These are phyloP conservation scores for Phallus indusiatus DNA, from an alignment of 768 basidiomycete genomes.

Conservation along the genomic window DNA sequence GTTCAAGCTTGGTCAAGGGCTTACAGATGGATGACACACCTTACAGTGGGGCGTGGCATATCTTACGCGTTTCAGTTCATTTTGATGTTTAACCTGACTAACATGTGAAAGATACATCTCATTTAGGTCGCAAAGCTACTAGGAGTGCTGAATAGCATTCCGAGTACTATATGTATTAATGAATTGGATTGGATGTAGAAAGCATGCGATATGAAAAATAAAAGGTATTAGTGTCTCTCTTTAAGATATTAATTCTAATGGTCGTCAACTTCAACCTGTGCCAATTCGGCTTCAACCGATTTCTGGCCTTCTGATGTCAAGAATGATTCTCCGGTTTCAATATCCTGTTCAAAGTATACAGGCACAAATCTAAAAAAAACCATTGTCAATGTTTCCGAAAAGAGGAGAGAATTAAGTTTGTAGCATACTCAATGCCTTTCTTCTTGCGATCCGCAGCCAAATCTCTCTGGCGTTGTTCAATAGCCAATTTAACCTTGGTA, in stretches of 20 bases:
- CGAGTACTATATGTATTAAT: too few species aligned
- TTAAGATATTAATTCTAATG: neutral
- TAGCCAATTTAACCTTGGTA: constrained; percentile 80
- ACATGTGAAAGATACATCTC: too few species aligned
- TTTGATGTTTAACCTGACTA: too few species aligned
- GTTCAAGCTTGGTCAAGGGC: neutral
- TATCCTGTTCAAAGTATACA: constrained; percentile 62
- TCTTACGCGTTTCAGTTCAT: too few species aligned
- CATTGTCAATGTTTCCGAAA: neutral
- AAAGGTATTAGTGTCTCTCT: too few species aligned
- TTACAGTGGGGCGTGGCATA: too few species aligned
- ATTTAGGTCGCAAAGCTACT: too few species aligned
- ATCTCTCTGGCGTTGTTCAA: constrained; percentile 92
- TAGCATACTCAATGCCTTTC: constrained; percentile 65
- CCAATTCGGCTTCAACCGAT: constrained; percentile 63
- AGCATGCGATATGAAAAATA: too few species aligned
- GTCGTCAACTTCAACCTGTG: neutral
- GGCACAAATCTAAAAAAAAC: constrained; percentile 51
- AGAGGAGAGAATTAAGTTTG: neutral
- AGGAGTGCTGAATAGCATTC: too few species aligned
- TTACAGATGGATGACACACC: neutral
- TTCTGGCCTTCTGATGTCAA: constrained; percentile 61
- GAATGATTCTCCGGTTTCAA: constrained; percentile 52
- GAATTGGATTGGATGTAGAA: too few species aligned
- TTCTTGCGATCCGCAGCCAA: constrained; percentile 79